Conservation (phyloP, 371 early-diverging fungal species). For the Circinella minor region DNA sequence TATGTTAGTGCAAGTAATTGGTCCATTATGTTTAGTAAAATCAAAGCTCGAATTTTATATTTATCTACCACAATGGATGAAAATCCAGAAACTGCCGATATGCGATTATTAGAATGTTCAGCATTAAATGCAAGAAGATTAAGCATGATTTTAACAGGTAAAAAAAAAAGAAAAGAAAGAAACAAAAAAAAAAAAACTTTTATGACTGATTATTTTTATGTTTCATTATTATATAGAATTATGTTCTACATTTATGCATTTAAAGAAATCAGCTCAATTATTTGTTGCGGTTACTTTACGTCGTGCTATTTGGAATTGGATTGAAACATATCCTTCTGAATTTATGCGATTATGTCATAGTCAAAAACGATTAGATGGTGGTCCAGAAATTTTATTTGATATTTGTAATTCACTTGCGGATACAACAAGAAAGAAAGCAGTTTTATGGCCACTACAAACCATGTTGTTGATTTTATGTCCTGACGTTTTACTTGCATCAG, state of each 20-base stretch:
- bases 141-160: slow-evolving; percentile 70
- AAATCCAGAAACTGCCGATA: slow-evolving; percentile 75
- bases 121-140: slow-evolving; percentile 75
- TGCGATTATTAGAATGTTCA: slow-evolving; percentile 79
- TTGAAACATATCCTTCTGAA: slow-evolving; percentile 80
- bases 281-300: slow-evolving; percentile 73
- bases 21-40: slow-evolving; percentile 71
- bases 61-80: slow-evolving; percentile 67
- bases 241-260: slow-evolving; percentile 61
- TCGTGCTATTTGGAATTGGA: slow-evolving; percentile 90
- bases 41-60: slow-evolving; percentile 62
- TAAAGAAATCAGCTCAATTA: slow-evolving; percentile 73
- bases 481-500: slow-evolving; percentile 66
- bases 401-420: slow-evolving; percentile 75
- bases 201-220: no score
- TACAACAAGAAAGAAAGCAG: slow-evolving; percentile 64
- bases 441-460: slow-evolving; percentile 86
- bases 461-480: slow-evolving; percentile 84
- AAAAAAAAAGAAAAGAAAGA: no score
- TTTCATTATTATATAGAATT: slow-evolving; percentile 49
- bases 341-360: slow-evolving; percentile 72
- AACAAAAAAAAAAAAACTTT: background rate
- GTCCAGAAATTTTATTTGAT: slow-evolving; percentile 80
- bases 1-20: slow-evolving; percentile 86
- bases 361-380: slow-evolving; percentile 81